Conservation (phyloP, 768 basidiomycete species). For the Pleurotus ostreatus region DNA sequence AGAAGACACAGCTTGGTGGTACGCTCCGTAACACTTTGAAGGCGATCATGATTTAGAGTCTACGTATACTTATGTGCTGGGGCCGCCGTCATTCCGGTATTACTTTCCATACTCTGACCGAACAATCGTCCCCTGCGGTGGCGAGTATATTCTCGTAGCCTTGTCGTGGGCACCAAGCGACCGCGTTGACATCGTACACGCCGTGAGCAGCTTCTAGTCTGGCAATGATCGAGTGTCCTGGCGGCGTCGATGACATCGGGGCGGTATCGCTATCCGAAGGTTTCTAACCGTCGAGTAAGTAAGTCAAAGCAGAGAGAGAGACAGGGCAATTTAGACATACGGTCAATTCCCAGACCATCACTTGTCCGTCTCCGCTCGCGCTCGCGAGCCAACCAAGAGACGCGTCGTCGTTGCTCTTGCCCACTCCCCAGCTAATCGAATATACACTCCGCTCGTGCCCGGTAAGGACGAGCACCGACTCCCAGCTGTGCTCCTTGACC, state of each 20-base stretch:
- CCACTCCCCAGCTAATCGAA: constrained; percentile 67
- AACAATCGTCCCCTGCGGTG: constrained; percentile 85
- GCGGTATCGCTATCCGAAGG: constrained; percentile 13
- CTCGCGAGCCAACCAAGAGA: constrained; percentile 81
- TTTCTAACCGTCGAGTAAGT: constrained; percentile 20
- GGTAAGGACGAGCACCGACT: constrained; percentile 51
- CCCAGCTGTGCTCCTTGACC: constrained; percentile 56
- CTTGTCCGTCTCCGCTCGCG: constrained; percentile 79
- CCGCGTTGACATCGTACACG: constrained; percentile 79
- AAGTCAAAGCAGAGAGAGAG: not conserved
- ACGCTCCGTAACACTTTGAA: too few relatives aligned
- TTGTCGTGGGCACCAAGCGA: constrained; percentile 75
- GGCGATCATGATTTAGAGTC: too few relatives aligned
- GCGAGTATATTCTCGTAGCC: constrained; percentile 68
- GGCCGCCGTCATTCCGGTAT: not conserved
- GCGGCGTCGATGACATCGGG: constrained; percentile 11
- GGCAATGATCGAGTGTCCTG: constrained; percentile 50
- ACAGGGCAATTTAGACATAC: constrained; percentile 30
- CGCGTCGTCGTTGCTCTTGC: constrained; percentile 28
- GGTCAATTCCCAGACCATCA: constrained; percentile 77
- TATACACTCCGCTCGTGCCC: constrained; percentile 78
- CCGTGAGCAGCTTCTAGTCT: constrained; percentile 66
- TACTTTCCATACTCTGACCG: constrained; percentile 74
- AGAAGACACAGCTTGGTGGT: too few relatives aligned
- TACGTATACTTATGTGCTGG: too few relatives aligned